Evolutionary conservation across 2,329 filamentous ascomycete genomes (phyloP).

Genomic region (Colletotrichum lupini): DNA sequence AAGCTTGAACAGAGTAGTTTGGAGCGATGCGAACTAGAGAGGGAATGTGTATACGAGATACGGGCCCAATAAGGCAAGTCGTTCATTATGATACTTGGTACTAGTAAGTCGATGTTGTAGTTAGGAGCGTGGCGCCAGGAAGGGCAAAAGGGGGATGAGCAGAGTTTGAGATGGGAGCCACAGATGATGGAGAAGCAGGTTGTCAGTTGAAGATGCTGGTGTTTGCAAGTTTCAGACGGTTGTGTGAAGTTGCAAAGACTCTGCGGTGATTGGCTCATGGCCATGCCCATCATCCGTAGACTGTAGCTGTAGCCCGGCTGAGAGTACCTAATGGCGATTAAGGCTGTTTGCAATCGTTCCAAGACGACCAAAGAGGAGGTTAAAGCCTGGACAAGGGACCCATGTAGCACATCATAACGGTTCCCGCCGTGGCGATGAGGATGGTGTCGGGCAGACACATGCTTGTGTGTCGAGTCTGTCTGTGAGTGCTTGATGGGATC

Average conservation of each 20-base stretch:
- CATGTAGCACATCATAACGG: not conserved
- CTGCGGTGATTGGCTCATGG: conserved; percentile 11
- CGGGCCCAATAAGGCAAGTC: conserved; percentile 4
- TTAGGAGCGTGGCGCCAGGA: not conserved
- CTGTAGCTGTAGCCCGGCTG: not conserved
- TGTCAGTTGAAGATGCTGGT: not conserved
- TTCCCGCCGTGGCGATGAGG: not conserved
- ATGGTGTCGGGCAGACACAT: not conserved
- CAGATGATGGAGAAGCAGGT: not conserved
- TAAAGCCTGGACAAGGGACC: not conserved
- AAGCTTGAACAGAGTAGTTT: not conserved
- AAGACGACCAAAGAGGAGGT: not conserved
- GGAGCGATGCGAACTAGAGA: not conserved
- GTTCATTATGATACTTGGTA: not conserved
- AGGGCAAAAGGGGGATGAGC: not conserved
- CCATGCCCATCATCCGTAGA: not conserved
- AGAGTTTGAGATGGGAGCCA: not conserved
- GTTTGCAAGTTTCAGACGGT: conserved; percentile 31
- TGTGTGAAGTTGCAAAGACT: conserved; percentile 5
- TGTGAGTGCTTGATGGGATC: not conserved
- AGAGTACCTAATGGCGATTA: conserved; percentile 2
- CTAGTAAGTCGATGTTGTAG: not conserved
- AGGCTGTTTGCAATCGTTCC: not conserved
- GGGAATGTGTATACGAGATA: not conserved
- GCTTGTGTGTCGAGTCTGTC: not conserved